Base-by-base conservation (phyloP, 2,329 filamentous ascomycete genomes). In the Colletotrichum tropicale region DNA sequence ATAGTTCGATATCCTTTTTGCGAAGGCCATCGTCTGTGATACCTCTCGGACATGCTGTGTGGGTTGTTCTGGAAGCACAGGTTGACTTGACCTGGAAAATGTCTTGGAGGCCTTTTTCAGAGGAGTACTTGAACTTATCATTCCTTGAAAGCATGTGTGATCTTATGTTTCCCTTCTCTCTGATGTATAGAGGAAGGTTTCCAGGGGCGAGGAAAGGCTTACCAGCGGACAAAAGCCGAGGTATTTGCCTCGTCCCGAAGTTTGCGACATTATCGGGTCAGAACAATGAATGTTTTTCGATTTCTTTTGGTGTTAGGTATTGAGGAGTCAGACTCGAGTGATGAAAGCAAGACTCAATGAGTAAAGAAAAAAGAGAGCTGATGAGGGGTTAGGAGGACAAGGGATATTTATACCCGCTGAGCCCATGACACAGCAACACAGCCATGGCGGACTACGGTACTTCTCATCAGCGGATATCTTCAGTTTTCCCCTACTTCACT, bases 391-490 rank as follows among this genome's bases (percentile, higher is more conserved):
- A 21, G 43, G 43, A 48, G 43, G 10, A 6, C 6, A 21, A 48
- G 10, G 18, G 10, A 4, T 21, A 8, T 21, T 48, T 48, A 48
- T 48, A 48, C 43, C 43, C 43, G 18, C 43, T 48, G 43, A 48
- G 43, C 43, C 43, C 18, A 10, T 48, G n/a, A n/a, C 3, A 21
- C 43, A 21, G n/a, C n/a, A 48, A 13, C 43, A 48, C 4, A 10
- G 12, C 18, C 18, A 6, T 18, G 38, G 0, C 18, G 38, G 16
- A 43, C 38, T 2, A 10, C 8, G 18, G 18, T 1, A 43, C 18
- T 43, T n/a, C 16, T 18, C 38, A 43, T n/a, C 18, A n/a, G 38
- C 3, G 18, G 0, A 43, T 0, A 0, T 0, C 0, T 6, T 43
- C 38, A n/a, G 38, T 2, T n/a, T n/a, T n/a, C 38, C 9, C 38